Evolutionary conservation across 345 rosid species (phyloP), one percentile per base, ranked within the genome.

Genomic region (Pugionium dolabratum): DNA sequence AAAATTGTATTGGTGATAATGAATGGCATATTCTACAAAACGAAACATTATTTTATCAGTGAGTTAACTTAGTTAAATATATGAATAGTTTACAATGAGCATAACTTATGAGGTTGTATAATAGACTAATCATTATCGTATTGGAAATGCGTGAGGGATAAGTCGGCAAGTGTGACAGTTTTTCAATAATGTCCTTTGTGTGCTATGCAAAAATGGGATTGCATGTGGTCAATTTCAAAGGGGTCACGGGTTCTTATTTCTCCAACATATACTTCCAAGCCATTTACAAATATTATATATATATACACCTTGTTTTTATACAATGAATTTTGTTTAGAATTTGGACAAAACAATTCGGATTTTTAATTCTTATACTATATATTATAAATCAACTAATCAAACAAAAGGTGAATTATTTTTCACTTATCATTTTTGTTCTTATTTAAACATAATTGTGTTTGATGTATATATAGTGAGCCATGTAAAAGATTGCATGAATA

Each of bases 241-340:
- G 54, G 37, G 35, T 73, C 76, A 73, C 76, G 76, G 75, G 76
- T 52, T 73, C 67, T 43, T 52, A 40, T 40, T 59, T 59, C 49
- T 36, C 5, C 7, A 43, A 50, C 67, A 44, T 47, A 66, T 73
- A 60, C 56, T 52, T 66, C 72, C 76, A 73, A 72, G 46, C 33
- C 29, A 39, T 39, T 33, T 47, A 47, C 31, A 30, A 25, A 54
- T 52, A 34, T 18, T 50, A 7, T 39, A 33, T 37, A n/a, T n/a
- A 36, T 63, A 49, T 34, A 34, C 5, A 50, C 56, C 45, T 10
- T 43, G 31, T 8, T 50, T 29, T 47, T 11, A 18, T 37, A 29
- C 5, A 34, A 34, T 34, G 36, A 34, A 34, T 34, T 34, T 34
- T 34, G 36, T 34, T 34, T 34, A 34, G 36, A 34, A 34, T 3